Evolutionary conservation across 2,329 filamentous ascomycete genomes (phyloP).

Genomic region (Endoconidiophora polonica): DNA sequence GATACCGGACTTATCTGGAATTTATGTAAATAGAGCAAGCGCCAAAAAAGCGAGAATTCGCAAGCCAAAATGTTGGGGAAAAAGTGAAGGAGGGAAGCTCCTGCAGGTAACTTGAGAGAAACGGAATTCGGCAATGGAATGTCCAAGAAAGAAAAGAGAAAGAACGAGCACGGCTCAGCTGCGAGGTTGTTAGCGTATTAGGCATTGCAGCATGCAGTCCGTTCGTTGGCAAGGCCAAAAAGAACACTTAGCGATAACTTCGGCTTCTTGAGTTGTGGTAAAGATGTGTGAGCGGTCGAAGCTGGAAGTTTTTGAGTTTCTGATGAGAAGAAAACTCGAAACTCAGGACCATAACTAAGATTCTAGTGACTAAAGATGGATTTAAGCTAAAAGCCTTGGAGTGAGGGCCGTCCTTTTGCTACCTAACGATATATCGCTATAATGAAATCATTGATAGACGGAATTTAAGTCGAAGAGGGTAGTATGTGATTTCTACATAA

Average conservation of each 20-base stretch:
- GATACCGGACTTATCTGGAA: background rate
- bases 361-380: no score
- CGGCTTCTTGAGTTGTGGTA: no score
- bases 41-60: background rate
- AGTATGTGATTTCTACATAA: no score
- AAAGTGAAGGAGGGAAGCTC: background rate
- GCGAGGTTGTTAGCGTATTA: background rate
- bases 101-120: background rate
- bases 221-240: background rate
- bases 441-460: no score
- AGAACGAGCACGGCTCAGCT: background rate
- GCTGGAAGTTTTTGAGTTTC: no score
- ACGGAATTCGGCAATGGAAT: background rate
- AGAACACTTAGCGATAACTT: slow-evolving; percentile 1
- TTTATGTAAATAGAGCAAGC: slow-evolving; percentile 5
- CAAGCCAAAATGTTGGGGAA: slow-evolving; percentile 3
- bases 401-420: no score
- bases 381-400: no score
- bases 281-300: no score
- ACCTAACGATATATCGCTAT: no score
- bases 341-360: no score
- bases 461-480: no score
- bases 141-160: background rate
- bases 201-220: background rate
- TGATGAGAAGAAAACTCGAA: no score